A percentile compares a stretch with the other conserved stretches of the same genome.
Conservation (phyloP, 2,329 filamentous ascomycete species). For the Metarhizium anisopliae region DNA sequence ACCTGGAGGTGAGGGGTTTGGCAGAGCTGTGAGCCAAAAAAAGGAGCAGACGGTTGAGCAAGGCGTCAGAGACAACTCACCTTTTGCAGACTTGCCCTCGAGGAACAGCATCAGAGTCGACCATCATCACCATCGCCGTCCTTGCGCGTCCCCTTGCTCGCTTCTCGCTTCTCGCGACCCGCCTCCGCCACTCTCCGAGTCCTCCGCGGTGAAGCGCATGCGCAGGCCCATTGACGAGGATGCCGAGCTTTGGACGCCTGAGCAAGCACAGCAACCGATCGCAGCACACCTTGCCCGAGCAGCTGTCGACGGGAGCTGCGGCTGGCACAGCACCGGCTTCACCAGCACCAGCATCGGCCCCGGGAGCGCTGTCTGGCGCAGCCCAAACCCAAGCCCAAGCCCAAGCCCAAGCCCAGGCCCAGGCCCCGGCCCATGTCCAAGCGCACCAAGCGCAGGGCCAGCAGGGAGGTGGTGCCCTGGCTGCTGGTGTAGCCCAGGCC, state of each 20-base stretch:
- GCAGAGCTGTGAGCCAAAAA: conserved; percentile 3
- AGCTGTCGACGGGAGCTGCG: conserved; percentile 24
- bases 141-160: background rate
- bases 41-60: conserved; percentile 2
- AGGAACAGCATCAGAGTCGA: conserved; percentile 4
- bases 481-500: conserved; percentile 12
- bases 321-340: conserved; percentile 13
- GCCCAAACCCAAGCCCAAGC: background rate
- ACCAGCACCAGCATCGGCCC: conserved; percentile 1
- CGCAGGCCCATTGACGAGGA: conserved; percentile 18
- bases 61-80: conserved; percentile 6
- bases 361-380: background rate
- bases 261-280: conserved; percentile 48
- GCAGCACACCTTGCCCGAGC: conserved; percentile 44
- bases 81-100: conserved; percentile 8
- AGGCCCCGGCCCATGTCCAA: background rate
- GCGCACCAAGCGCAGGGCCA: background rate
- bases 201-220: background rate
- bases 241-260: conserved; percentile 46
- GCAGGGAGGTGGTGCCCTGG: background rate
- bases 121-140: background rate
- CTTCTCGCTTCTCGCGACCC: background rate
- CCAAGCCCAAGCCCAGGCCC: background rate
- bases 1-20: conserved; percentile 6
- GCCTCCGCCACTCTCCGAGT: background rate